A percentile compares a stretch with the other conserved stretches of the same genome.
phyloP scores from a whole-genome alignment of 208 protist genomes.

The Porcisia hertigi region DNA sequence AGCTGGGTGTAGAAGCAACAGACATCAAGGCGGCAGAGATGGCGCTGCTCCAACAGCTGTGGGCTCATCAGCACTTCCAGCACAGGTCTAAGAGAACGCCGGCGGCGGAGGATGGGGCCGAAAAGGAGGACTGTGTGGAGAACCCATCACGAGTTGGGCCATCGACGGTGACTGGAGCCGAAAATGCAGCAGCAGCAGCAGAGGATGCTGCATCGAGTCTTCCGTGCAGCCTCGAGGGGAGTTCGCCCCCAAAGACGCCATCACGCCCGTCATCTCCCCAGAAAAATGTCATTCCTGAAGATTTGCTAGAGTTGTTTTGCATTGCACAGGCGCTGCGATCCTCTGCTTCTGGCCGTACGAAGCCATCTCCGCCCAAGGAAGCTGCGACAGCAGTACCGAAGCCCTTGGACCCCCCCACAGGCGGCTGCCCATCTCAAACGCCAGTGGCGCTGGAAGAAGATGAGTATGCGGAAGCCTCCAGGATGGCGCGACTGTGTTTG shows the following conservation, averaged over 20 bases:
- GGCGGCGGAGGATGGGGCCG: not conserved
- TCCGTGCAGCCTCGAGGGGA: not conserved
- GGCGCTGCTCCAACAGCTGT: conserved; percentile 18
- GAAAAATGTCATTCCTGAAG: not conserved
- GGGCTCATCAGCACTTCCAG: conserved; percentile 1
- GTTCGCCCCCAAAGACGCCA: not conserved
- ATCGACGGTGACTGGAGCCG: not conserved
- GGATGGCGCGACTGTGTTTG: conserved; percentile 22
- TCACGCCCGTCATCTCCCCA: not conserved
- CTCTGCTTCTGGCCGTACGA: not conserved
- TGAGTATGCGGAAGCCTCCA: conserved; percentile 10
- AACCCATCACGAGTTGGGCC: not conserved
- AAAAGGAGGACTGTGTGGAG: not conserved
- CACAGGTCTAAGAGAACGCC: not conserved
- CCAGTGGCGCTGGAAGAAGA: conserved; percentile 5
- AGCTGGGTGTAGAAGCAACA: conserved; percentile 15
- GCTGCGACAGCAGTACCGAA: not conserved
- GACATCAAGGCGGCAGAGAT: conserved; percentile 5
- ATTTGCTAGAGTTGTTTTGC: conserved; percentile 21
- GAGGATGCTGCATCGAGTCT: not conserved
- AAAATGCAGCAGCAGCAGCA: not conserved
- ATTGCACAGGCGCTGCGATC: conserved; percentile 13
- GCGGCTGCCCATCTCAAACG: not conserved
- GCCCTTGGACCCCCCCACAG: not conserved
- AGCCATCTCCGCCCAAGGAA: not conserved